These are phyloP conservation scores for Pichia norvegensis DNA, from an alignment of 1,139 yeast species.

Conservation along the genomic window DNA sequence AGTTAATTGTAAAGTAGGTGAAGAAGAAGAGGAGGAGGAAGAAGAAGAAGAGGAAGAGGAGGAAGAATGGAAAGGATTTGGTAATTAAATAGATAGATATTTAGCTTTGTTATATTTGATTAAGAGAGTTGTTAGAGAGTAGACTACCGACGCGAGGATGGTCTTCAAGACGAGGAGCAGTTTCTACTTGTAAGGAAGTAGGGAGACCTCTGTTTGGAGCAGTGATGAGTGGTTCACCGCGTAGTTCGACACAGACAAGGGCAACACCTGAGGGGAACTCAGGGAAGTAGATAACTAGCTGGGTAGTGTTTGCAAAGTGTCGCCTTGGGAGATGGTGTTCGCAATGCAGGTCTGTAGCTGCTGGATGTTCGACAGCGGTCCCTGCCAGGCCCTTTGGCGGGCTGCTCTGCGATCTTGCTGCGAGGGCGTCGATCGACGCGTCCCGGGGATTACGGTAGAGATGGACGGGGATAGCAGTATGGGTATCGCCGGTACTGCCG, in stretches of 20 bases:
- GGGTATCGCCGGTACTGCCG: too few species aligned
- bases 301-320: neutral
- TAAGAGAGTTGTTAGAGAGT: too few species aligned
- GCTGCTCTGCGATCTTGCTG: neutral
- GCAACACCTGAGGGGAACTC: neutral
- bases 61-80: slow-evolving; percentile 29
- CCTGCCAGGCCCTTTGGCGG: neutral
- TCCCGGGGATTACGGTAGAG: neutral
- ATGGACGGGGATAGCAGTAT: neutral
- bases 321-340: neutral
- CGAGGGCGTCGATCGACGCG: neutral
- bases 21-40: slow-evolving; percentile 25
- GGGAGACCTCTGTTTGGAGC: neutral
- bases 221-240: neutral
- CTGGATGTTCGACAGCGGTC: neutral
- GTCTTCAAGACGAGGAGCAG: neutral
- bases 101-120: neutral
- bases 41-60: slow-evolving; percentile 36
- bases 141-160: neutral
- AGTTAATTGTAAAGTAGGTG: slow-evolving; percentile 33
- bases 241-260: neutral
- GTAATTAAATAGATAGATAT: slow-evolving; percentile 8
- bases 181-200: neutral
- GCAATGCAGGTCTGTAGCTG: neutral
- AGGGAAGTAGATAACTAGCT: neutral